phyloP scores from a whole-genome alignment of 1,284 basidiomycete genomes.

The Heterobasidion annosum region DNA sequence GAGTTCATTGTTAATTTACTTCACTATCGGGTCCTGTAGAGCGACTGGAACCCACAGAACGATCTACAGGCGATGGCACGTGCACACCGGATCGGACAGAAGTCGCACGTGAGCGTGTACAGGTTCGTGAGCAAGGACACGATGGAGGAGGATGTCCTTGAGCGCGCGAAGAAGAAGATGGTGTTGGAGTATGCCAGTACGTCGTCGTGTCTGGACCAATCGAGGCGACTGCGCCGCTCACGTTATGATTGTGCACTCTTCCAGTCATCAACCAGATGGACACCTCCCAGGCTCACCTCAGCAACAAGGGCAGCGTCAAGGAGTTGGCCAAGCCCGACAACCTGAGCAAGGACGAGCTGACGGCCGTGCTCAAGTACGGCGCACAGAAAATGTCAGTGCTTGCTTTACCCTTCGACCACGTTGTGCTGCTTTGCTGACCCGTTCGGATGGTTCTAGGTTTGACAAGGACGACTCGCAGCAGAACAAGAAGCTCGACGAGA shows the following conservation, averaged over 20 bases:
- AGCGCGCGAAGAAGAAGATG: slow-evolving; percentile 99
- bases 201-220: slow-evolving; percentile 25
- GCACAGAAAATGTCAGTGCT: slow-evolving; percentile 86
- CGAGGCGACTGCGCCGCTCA: not conserved
- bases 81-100: slow-evolving; percentile 95
- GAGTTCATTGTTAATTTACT: slow-evolving; percentile 1
- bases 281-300: slow-evolving; percentile 94
- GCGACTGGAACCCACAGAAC: slow-evolving; percentile 97
- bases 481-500: slow-evolving; percentile 95
- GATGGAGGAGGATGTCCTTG: slow-evolving; percentile 97
- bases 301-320: slow-evolving; percentile 64
- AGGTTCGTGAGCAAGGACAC: slow-evolving; percentile 98
- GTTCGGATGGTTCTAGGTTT: slow-evolving; percentile 48
- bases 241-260: not conserved
- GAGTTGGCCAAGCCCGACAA: slow-evolving; percentile 78
- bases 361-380: slow-evolving; percentile 98
- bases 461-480: slow-evolving; percentile 93
- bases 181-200: slow-evolving; percentile 97
- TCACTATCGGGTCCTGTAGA: slow-evolving; percentile 31
- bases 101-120: slow-evolving; percentile 97
- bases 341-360: slow-evolving; percentile 95
- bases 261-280: slow-evolving; percentile 99
- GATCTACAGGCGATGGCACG: slow-evolving; percentile 99
- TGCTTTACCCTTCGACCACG: slow-evolving; percentile 9
- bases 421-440: slow-evolving; percentile 7